Evolutionary conservation across 2,329 filamentous ascomycete species (phyloP).

Genomic region (Claviceps sp.): DNA sequence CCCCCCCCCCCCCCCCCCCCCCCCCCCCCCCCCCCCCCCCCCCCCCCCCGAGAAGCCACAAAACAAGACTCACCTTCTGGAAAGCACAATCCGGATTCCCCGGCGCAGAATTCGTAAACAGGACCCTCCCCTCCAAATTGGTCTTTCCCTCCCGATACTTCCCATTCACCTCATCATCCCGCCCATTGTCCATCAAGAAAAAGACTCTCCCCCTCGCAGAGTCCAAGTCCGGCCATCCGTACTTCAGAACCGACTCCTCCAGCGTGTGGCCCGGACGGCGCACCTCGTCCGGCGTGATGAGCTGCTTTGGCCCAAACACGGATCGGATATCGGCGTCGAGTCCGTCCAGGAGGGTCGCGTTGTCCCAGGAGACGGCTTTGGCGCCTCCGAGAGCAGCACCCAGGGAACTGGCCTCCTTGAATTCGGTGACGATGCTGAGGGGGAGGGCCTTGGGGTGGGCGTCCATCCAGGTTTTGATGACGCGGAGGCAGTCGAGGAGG

Average conservation of each 20-base stretch:
- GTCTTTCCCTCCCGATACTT: conserved; percentile 22
- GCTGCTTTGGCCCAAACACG: conserved; percentile 24
- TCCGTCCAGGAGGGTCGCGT: conserved; percentile 24
- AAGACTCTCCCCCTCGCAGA: conserved; percentile 30
- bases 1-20: too few relatives aligned
- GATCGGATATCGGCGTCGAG: conserved; percentile 34
- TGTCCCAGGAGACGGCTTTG: conserved; percentile 28
- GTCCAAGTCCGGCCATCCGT: conserved; percentile 35
- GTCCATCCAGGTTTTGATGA: conserved; percentile 31
- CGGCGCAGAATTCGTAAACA: conserved; percentile 35
- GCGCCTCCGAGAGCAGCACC: conserved; percentile 17
- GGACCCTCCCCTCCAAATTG: conserved; percentile 27
- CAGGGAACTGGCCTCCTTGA: conserved; percentile 24
- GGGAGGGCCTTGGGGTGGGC: conserved; percentile 29
- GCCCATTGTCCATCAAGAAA: conserved; percentile 38
- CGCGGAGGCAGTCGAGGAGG: conserved; percentile 27
- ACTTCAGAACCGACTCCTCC: conserved; percentile 29
- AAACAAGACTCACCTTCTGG: conserved; percentile 21
- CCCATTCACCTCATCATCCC: conserved; percentile 22
- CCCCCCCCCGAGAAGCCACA: background rate
- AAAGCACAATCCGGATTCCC: conserved; percentile 32
- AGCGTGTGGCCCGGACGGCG: conserved; percentile 26
- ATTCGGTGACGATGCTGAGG: conserved; percentile 35
- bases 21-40: too few relatives aligned
- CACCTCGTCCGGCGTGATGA: conserved; percentile 34